phyloP scores from a whole-genome alignment of 2,329 filamentous ascomycete species.

The Aspergillus fischeri region DNA sequence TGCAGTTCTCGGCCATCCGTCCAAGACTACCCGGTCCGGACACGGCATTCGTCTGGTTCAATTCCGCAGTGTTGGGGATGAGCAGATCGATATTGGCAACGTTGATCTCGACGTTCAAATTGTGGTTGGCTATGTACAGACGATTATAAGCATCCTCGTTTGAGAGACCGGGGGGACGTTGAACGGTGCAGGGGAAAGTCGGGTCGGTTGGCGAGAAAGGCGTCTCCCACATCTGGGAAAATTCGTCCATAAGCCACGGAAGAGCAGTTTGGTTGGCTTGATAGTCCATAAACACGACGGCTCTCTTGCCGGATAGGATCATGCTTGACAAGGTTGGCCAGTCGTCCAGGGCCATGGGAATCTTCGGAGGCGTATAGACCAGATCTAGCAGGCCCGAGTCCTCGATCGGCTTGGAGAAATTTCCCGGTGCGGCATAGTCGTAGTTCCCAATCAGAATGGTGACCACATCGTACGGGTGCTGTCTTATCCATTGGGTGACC shows the following conservation, averaged over 20 bases:
- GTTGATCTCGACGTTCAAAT: conserved; percentile 74
- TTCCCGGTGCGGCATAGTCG: conserved; percentile 63
- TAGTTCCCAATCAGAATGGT: conserved; percentile 82
- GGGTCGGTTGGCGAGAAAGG: conserved; percentile 71
- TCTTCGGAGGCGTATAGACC: conserved; percentile 66
- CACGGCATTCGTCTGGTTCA: conserved; percentile 69
- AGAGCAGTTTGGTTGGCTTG: conserved; percentile 71
- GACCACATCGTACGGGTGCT: conserved; percentile 80
- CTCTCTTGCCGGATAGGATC: conserved; percentile 66
- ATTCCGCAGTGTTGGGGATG: conserved; percentile 65
- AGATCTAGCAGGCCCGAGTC: conserved; percentile 68
- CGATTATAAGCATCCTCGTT: conserved; percentile 53
- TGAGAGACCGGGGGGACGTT: conserved; percentile 68
- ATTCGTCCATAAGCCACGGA: conserved; percentile 84
- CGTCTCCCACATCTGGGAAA: conserved; percentile 86
- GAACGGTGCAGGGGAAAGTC: conserved; percentile 70
- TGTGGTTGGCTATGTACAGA: conserved; percentile 86
- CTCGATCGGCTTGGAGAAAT: conserved; percentile 66
- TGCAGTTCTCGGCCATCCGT: conserved; percentile 59
- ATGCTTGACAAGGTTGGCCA: conserved; percentile 81
- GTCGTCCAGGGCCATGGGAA: conserved; percentile 67
- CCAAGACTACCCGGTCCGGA: conserved; percentile 65
- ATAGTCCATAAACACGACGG: conserved; percentile 82
- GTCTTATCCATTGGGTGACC: conserved; percentile 68
- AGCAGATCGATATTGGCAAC: conserved; percentile 61